Conservation (phyloP, 768 basidiomycete species). For the Paxillus ammoniavirescens region DNA sequence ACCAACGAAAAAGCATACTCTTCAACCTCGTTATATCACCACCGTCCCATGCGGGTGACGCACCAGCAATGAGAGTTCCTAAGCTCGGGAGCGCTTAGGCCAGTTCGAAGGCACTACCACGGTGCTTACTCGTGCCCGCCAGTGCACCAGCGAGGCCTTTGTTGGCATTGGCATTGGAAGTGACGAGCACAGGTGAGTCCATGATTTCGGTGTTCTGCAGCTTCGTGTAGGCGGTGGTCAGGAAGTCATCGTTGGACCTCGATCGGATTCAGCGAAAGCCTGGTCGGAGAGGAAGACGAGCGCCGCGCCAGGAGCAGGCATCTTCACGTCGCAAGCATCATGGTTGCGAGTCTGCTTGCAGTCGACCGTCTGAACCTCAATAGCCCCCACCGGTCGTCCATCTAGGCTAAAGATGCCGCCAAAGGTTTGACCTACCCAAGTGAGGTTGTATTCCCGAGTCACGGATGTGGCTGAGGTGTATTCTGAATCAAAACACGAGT, state of each 20-base stretch:
- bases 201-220: constrained; percentile 53
- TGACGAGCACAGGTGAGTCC: constrained; percentile 52
- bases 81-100: constrained; percentile 12
- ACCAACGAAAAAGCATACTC: constrained; percentile 10
- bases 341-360: constrained; percentile 47
- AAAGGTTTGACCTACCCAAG: constrained; percentile 77
- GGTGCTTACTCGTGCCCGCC: constrained; percentile 7
- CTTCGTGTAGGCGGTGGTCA: constrained; percentile 59
- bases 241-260: constrained; percentile 43
- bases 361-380: constrained; percentile 53
- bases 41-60: constrained; percentile 4
- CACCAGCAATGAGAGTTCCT: constrained; percentile 13
- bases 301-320: constrained; percentile 72
- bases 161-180: constrained; percentile 53
- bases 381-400: constrained; percentile 58
- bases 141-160: constrained; percentile 27
- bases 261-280: constrained; percentile 36
- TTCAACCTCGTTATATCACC: not conserved
- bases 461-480: constrained; percentile 17
- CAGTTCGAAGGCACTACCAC: constrained; percentile 1
- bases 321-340: constrained; percentile 55
- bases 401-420: constrained; percentile 63
- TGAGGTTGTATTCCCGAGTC: constrained; percentile 60
- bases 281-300: constrained; percentile 64
- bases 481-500: no score